Base-by-base conservation (phyloP, 2,329 filamentous ascomycete genomes). In the Aspergillus sp. region DNA sequence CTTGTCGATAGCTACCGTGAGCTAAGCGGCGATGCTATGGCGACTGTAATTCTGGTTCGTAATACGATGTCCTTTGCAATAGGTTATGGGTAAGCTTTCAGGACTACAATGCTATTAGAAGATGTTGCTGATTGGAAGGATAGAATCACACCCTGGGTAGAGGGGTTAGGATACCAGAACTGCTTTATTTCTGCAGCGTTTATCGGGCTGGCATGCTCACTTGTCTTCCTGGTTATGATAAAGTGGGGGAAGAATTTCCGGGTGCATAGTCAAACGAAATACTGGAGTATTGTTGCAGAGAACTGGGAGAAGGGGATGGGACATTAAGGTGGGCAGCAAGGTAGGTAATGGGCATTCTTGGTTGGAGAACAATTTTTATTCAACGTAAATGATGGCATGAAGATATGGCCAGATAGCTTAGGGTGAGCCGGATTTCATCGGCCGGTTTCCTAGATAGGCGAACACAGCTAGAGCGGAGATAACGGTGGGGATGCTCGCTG, bases 41-140 rank as follows among this genome's bases (percentile, higher is more conserved):
- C 70, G 3, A 77, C 72, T 17, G 72, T 80, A 15, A 81, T 81
- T 51, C 55, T 80, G 20, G 74, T 81, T 13, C 73, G 79, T 3
- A 80, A 81, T 58, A 79, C 77, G 1, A 79, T 80, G 74, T 74
- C 72, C 0, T 81, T 81, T 61, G 79, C 75, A 0, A 75, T 80
- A 49, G 71, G 75, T 3, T 78, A 77, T 60, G 77, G 74, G 66
- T 71, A 62, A 56, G 67, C 59, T 37, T 41, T n/a, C 17, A 4
- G 22, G 9, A 11, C 20, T 11, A 37, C 12, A 37, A 5, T 4
- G 34, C 2, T 37, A 13, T 37, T 37, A 37, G 33, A n/a, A 1
- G n/a, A n/a, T 15, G 6, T 37, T 37, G 12, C 34, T 37, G 6
- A 37, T n/a, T 15, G 40, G 34, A 13, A 12, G 11, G 5, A 37